A percentile compares a stretch with the other conserved stretches of the same genome.
Conservation (phyloP, 1,284 basidiomycete genomes). For the Anthracocystis panici-leucophaei region DNA sequence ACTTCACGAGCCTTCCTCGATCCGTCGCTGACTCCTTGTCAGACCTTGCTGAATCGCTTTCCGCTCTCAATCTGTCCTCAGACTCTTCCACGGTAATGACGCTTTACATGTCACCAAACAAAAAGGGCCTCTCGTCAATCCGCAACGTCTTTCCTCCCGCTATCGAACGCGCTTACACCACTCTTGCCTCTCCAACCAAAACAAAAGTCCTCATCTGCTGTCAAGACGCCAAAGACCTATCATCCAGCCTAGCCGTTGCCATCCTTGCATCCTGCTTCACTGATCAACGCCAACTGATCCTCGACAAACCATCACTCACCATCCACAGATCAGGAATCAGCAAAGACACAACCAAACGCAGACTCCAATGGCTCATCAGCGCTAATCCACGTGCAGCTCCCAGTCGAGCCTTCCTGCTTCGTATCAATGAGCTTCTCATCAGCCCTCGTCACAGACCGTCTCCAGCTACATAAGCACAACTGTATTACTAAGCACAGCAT, state of each 20-base stretch:
- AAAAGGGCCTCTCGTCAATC: slow-evolving; percentile 47
- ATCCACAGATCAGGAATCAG: slow-evolving; percentile 17
- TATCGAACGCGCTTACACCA: slow-evolving; percentile 28
- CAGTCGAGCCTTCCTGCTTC: slow-evolving; percentile 79
- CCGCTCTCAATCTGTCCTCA: not conserved
- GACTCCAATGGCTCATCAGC: slow-evolving; percentile 84
- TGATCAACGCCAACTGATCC: slow-evolving; percentile 49
- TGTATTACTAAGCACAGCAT: slow-evolving; percentile 2
- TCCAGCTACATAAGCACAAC: not conserved
- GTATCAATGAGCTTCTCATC: slow-evolving; percentile 82
- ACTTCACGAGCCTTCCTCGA: slow-evolving; percentile 13
- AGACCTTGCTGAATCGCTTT: not conserved
- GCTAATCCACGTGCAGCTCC: slow-evolving; percentile 80
- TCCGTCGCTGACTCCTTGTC: not conserved
- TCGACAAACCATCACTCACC: not conserved
- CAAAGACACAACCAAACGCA: slow-evolving; percentile 76
- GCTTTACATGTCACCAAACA: slow-evolving; percentile 26
- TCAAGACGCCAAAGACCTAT: slow-evolving; percentile 40
- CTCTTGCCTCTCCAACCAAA: slow-evolving; percentile 4
- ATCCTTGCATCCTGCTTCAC: slow-evolving; percentile 60
- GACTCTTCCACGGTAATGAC: slow-evolving; percentile 4
- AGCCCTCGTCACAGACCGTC: slow-evolving; percentile 75
- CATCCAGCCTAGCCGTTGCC: slow-evolving; percentile 41
- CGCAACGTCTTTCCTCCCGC: slow-evolving; percentile 31
- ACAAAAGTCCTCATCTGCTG: slow-evolving; percentile 37